Percentiles rank a stretch among this genome's conserved stretches.
Conservation (phyloP, 768 basidiomycete species). For the Leccinum boreale region DNA sequence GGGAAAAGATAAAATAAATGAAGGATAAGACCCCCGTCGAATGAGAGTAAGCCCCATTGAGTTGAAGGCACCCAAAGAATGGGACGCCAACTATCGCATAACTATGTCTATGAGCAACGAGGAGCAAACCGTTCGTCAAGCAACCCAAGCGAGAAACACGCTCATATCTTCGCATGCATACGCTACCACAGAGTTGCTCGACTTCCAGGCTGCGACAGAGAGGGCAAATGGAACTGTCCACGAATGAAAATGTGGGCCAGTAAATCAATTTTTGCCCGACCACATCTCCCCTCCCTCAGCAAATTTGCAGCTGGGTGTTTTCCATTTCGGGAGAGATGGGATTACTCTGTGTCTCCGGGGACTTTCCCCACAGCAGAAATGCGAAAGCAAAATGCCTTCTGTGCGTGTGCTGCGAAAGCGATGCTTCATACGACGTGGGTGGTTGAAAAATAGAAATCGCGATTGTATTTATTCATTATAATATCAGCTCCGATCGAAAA, state of each 20-base stretch:
- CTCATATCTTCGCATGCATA: slow-evolving; percentile 77
- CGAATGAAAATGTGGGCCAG: slow-evolving; percentile 22
- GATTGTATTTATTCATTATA: neutral
- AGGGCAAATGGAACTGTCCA: slow-evolving; percentile 44
- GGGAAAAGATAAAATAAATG: slow-evolving; percentile 46
- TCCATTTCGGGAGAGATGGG: slow-evolving; percentile 56
- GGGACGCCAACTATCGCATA: slow-evolving; percentile 69
- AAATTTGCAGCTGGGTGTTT: slow-evolving; percentile 74
- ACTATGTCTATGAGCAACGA: slow-evolving; percentile 86
- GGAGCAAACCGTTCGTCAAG: slow-evolving; percentile 36
- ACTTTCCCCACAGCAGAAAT: slow-evolving; percentile 85
- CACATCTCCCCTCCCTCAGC: slow-evolving; percentile 51
- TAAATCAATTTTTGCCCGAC: slow-evolving; percentile 49
- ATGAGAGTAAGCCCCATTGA: slow-evolving; percentile 92
- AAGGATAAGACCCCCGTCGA: slow-evolving; percentile 42
- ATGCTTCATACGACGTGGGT: slow-evolving; percentile 68
- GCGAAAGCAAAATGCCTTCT: slow-evolving; percentile 47
- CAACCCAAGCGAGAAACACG: slow-evolving; percentile 47
- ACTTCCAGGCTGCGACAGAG: slow-evolving; percentile 50
- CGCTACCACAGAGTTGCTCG: slow-evolving; percentile 37
- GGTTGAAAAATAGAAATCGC: slow-evolving; percentile 19
- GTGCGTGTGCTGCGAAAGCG: slow-evolving; percentile 84
- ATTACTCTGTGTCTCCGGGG: slow-evolving; percentile 81
- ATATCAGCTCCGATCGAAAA: slow-evolving; percentile 24
- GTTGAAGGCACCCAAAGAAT: slow-evolving; percentile 49